Evolutionary conservation across 2,329 filamentous ascomycete species (phyloP), one percentile per base, ranked within the genome.

Genomic region (Apiospora arundinis): DNA sequence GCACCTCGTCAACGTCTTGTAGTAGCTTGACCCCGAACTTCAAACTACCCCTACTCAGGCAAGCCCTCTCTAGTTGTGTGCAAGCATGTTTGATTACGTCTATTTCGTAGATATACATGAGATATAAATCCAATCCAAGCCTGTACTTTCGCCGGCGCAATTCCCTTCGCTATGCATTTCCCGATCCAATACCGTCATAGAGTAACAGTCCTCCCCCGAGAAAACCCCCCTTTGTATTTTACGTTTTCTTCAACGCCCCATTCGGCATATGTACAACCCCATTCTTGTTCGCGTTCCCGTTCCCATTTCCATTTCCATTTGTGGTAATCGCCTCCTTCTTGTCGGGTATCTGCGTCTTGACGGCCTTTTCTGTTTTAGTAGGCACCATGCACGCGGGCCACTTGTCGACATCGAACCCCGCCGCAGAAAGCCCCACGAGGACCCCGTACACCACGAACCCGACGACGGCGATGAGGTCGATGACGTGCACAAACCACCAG

Each of bases 401-500:
- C 21, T 23, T 32, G n/a, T 72, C 71, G 21, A 69, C 60, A 32
- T 71, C 60, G 16, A 65, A 42, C 2, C 71, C 71, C 8, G 69
- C 67, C 16, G 71, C 42, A 4, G 66, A 32, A 21, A 68, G 45
- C 42, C 7, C 37, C 25, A 11, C 72, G 44, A 80, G 71, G 21
- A 74, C 70, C 7, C 72, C 77, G 68, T 81, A 81, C 6, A 74
- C 74, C 2, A 79, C 25, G 0, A 80, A 73, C 18, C 76, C 78
- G 7, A 83, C 65, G 2, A 86, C 48, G 1, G 83, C 81, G 70
- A 85, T 77, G 9, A 94, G 74, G 78, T 94, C 92, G 45, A 94
- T 73, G 65, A 95, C 86, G 84, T 98, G 95, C 7, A 96, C 90
- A 5, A 89, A 87, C 96, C 96, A 99, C 96, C 96, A 99, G 69